Evolutionary conservation across 768 basidiomycete genomes (phyloP).

Genomic region (Boletus vinaceobasis): DNA sequence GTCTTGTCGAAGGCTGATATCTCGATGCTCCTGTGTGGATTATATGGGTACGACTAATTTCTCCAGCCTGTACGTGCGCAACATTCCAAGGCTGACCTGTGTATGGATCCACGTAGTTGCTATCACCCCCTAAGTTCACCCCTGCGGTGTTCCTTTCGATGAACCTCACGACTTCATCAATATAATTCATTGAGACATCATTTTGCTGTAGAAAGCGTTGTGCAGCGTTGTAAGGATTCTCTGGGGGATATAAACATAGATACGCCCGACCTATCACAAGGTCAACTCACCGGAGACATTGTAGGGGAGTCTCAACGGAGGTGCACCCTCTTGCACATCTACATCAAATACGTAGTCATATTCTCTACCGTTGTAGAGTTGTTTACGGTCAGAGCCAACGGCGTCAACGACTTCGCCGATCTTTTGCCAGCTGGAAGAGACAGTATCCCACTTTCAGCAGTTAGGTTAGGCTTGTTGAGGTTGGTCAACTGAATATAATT

Average conservation of each 20-base stretch:
- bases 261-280: neutral
- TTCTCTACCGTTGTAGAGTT: constrained; percentile 89
- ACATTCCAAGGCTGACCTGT: constrained; percentile 54
- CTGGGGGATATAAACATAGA: constrained; percentile 38
- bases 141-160: constrained; percentile 90
- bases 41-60: neutral
- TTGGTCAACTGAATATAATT: constrained; percentile 11
- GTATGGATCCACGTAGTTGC: constrained; percentile 79
- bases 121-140: constrained; percentile 61
- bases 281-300: constrained; percentile 69
- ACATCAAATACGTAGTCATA: constrained; percentile 99
- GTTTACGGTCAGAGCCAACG: constrained; percentile 84
- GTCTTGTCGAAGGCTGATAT: constrained; percentile 46
- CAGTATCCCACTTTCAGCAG: constrained; percentile 72
- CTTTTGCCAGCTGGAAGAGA: constrained; percentile 76
- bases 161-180: constrained; percentile 89
- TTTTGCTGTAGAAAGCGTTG: constrained; percentile 83
- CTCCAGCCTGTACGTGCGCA: neutral
- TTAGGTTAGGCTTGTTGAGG: neutral
- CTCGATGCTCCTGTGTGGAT: constrained; percentile 54
- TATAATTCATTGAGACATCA: constrained; percentile 76
- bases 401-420: constrained; percentile 96
- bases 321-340: constrained; percentile 89
- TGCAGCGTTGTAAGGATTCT: constrained; percentile 88
- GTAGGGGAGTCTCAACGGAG: constrained; percentile 91